Evolutionary conservation across 2,329 filamentous ascomycete genomes (phyloP).

Genomic region (Amphichorda felina): DNA sequence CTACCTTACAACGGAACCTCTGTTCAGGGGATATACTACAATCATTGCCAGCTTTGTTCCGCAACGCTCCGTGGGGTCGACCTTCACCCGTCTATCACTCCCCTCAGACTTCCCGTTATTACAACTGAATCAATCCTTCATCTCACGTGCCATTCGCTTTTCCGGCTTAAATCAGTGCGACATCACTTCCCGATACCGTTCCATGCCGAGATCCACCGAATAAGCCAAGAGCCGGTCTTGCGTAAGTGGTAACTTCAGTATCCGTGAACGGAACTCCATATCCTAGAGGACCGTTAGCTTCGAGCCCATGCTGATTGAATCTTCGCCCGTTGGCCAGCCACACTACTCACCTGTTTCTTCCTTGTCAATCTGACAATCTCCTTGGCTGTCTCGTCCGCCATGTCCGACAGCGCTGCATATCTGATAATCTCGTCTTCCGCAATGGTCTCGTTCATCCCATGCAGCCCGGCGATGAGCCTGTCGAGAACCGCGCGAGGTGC

Average conservation of each 20-base stretch:
- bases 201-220: constrained; percentile 55
- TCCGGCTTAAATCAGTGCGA: constrained; percentile 25
- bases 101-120: too few relatives aligned
- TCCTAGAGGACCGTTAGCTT: constrained; percentile 11
- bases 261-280: constrained; percentile 22
- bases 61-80: too few relatives aligned
- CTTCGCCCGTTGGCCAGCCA: too few relatives aligned
- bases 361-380: constrained; percentile 45
- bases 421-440: constrained; percentile 37
- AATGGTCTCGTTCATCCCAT: constrained; percentile 36
- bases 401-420: constrained; percentile 66
- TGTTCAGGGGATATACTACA: too few relatives aligned
- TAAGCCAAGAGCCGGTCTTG: constrained; percentile 62
- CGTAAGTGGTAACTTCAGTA: constrained; percentile 54
- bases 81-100: too few relatives aligned
- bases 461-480: constrained; percentile 42
- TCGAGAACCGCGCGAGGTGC: constrained; percentile 37
- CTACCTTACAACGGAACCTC: background rate
- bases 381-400: constrained; percentile 61
- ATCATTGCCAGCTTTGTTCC: too few relatives aligned
- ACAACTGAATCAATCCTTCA: too few relatives aligned
- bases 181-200: constrained; percentile 57
- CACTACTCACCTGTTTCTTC: constrained; percentile 40
- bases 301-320: too few relatives aligned
- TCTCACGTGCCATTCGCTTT: too few relatives aligned